Percentiles rank a stretch among this genome's conserved stretches.
These are phyloP conservation scores for Lophiostoma macrostomum DNA, from an alignment of 495 filamentous ascomycete species.

Conservation along the genomic window DNA sequence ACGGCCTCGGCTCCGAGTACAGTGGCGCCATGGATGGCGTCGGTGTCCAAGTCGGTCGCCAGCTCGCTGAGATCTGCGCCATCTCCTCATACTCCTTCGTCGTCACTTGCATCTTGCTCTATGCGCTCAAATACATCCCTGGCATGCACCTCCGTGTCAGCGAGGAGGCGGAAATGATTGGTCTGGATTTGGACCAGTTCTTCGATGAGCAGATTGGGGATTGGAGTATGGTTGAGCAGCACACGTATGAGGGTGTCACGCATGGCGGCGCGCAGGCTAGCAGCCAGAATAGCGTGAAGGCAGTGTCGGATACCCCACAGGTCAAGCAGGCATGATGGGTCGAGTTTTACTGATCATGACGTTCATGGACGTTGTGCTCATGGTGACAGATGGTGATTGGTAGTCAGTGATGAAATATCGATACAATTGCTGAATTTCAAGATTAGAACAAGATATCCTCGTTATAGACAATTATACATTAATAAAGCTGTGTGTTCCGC, in stretches of 20 bases:
- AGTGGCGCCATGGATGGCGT: slow-evolving; percentile 57
- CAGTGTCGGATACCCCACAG: not conserved
- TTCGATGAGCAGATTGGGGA: slow-evolving; percentile 58
- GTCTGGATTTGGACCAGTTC: slow-evolving; percentile 57
- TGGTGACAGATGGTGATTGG: too few relatives aligned
- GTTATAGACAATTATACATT: too few relatives aligned
- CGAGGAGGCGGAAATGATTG: slow-evolving; percentile 56
- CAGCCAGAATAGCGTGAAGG: slow-evolving; percentile 14
- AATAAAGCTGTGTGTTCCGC: too few relatives aligned
- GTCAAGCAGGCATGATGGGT: too few relatives aligned
- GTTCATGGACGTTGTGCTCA: not conserved
- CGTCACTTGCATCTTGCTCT: slow-evolving; percentile 53
- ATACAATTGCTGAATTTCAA: too few relatives aligned
- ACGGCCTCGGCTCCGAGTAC: slow-evolving; percentile 46
- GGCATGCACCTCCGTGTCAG: slow-evolving; percentile 55
- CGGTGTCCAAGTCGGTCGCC: slow-evolving; percentile 56
- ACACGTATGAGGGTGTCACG: slow-evolving; percentile 10
- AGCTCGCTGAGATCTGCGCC: slow-evolving; percentile 58
- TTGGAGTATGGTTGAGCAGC: slow-evolving; percentile 37
- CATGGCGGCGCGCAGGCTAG: slow-evolving; percentile 5
- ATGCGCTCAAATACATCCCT: slow-evolving; percentile 57
- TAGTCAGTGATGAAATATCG: too few relatives aligned
- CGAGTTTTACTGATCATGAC: not conserved
- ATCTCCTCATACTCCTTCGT: slow-evolving; percentile 56
- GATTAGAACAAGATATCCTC: too few relatives aligned